These are phyloP conservation scores for Kentomonas sorsogonicus DNA, from an alignment of 208 protist species.

Conservation along the genomic window DNA sequence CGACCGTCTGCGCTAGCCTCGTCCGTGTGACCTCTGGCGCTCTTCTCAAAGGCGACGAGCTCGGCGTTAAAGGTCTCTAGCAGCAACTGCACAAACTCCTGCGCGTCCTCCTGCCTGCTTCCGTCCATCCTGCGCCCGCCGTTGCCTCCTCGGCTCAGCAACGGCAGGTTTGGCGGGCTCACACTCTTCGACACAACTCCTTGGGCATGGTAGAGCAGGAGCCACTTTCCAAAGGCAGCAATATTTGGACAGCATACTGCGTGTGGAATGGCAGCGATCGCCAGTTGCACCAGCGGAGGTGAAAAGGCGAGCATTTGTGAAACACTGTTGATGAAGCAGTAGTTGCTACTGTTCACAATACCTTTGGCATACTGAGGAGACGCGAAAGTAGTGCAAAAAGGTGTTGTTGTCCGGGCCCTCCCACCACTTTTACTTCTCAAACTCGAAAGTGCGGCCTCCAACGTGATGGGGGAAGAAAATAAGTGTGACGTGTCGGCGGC, in stretches of 20 bases:
- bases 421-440: not conserved
- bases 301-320: slow-evolving; percentile 61
- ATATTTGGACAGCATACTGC: slow-evolving; percentile 35
- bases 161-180: slow-evolving; percentile 24
- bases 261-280: slow-evolving; percentile 32
- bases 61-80: slow-evolving; percentile 63
- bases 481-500: too few species aligned
- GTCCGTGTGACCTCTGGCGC: not conserved
- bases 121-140: slow-evolving; percentile 38
- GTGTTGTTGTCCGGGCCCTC: not conserved
- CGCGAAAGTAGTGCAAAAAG: not conserved
- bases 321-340: slow-evolving; percentile 83
- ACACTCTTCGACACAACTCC: slow-evolving; percentile 12
- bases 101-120: slow-evolving; percentile 71
- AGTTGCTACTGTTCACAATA: slow-evolving; percentile 73
- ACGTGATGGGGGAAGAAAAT: too few species aligned
- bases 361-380: too few species aligned
- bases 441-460: too few species aligned
- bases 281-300: slow-evolving; percentile 65
- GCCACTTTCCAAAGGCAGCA: slow-evolving; percentile 49
- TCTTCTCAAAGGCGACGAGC: slow-evolving; percentile 28
- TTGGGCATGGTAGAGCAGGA: slow-evolving; percentile 64
- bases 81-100: slow-evolving; percentile 74
- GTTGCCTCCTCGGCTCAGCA: slow-evolving; percentile 1
- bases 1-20: too few species aligned